Evolutionary conservation across 768 basidiomycete genomes (phyloP), one percentile per base, ranked within the genome.

Genomic region (Clitopilus hobsonii): DNA sequence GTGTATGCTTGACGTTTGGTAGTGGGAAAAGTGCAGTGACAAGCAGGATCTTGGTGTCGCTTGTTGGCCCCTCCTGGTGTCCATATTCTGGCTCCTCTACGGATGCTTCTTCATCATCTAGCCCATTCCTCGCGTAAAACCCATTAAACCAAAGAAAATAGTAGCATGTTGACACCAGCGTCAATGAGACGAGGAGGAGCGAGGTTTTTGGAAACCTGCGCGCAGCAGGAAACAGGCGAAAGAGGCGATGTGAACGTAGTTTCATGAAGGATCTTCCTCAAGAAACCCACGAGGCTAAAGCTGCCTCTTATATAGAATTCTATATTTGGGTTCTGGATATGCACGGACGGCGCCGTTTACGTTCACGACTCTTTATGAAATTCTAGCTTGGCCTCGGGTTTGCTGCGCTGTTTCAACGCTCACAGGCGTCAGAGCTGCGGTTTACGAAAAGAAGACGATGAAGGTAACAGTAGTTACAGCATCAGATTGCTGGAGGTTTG

Each of bases 21-120:
- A 82, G 72, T 0, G 80, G 82, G 60, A 76, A 83, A 61, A 82
- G 72, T 0, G 82, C 80, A 1, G 82, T 77, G 0, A 84, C 82
- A 47, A 84, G 74, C 13, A 84, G 72, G 57, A 82, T 72, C 10
- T 20, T 45, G 18, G 10, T 45, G 3, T 20, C 41, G 6, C 41
- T 18, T 4, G 16, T 45, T 4, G 16, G 10, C 4, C 10, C n/a
- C 18, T 45, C 41, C n/a, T 45, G 41, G 22, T 23, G 18, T 16
- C n/a, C 41, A 18, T 18, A 20, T 18, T 18, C 41, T 20, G 22
- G 24, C 24, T 28, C 29, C 51, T 25, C 32, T 22, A 30, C 38
- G 7, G 54, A 49, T n/a, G 49, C 18, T 22, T n/a, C 38, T 8
- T 26, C 36, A 16, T 28, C 51, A 24, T 38, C 32, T 28, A n/a